Percentiles rank a stretch among this genome's conserved stretches.
Conservation (phyloP, 495 filamentous ascomycete species). For the Annulohypoxylon bovei region DNA sequence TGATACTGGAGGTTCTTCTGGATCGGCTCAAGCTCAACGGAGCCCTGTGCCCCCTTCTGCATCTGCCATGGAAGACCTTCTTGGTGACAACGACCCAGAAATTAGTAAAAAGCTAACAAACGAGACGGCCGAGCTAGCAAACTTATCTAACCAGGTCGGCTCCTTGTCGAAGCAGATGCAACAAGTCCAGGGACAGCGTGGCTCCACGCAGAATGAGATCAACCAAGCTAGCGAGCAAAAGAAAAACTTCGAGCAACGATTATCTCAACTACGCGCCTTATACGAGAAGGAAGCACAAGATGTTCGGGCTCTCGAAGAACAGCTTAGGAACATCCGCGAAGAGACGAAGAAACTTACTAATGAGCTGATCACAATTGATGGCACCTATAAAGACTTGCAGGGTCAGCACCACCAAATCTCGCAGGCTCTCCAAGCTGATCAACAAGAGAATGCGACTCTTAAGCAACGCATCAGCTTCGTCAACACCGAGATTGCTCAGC, state of each 20-base stretch:
- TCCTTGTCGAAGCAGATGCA: slow-evolving; percentile 92
- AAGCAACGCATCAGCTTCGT: slow-evolving; percentile 87
- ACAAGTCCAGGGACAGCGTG: slow-evolving; percentile 83
- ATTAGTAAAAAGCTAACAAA: slow-evolving; percentile 84
- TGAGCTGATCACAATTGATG: slow-evolving; percentile 84
- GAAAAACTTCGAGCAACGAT: slow-evolving; percentile 85
- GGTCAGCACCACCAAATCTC: slow-evolving; percentile 81
- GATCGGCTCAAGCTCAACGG: slow-evolving; percentile 50
- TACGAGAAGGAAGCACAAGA: slow-evolving; percentile 94
- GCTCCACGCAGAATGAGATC: slow-evolving; percentile 79
- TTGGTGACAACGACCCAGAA: slow-evolving; percentile 92
- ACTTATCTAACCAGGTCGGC: slow-evolving; percentile 93
- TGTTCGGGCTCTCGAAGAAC: slow-evolving; percentile 84
- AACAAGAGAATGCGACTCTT: slow-evolving; percentile 83
- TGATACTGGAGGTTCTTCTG: slow-evolving; percentile 75
- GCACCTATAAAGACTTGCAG: slow-evolving; percentile 82
- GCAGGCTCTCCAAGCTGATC: slow-evolving; percentile 81
- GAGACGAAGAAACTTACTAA: slow-evolving; percentile 84
- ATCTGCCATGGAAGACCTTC: slow-evolving; percentile 83
- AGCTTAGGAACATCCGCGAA: slow-evolving; percentile 74
- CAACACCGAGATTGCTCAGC: slow-evolving; percentile 80
- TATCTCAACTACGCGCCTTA: slow-evolving; percentile 81
- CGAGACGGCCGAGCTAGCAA: slow-evolving; percentile 94
- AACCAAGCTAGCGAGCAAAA: slow-evolving; percentile 84
- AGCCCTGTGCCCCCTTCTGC: slow-evolving; percentile 53